Percentiles rank a stretch among this genome's conserved stretches.
These are phyloP conservation scores for Sungouiozyma ichnusensis DNA, from an alignment of 805 yeast species.

Conservation along the genomic window DNA sequence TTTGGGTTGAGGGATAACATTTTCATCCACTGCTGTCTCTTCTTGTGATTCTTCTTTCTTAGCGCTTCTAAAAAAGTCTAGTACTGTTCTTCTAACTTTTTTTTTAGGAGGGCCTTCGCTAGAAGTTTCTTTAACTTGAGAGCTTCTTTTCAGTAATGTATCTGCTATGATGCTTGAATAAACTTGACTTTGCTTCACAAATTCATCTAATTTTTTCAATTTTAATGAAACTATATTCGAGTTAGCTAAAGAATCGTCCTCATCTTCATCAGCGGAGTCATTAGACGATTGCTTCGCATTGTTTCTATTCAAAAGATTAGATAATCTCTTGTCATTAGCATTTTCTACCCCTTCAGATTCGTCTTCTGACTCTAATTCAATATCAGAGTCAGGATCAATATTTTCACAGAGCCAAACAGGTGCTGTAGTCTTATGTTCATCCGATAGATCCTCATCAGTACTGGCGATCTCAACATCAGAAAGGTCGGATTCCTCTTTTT, in stretches of 20 bases:
- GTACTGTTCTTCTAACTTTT: conserved; percentile 11
- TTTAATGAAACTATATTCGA: conserved; percentile 44
- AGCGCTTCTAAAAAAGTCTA: conserved; percentile 16
- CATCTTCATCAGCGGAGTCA: conserved; percentile 7
- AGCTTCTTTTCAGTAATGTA: conserved; percentile 41
- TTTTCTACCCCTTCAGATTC: conserved; percentile 4
- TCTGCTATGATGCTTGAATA: conserved; percentile 82
- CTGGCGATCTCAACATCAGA: conserved; percentile 13
- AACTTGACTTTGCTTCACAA: conserved; percentile 80
- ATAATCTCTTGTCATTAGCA: conserved; percentile 10
- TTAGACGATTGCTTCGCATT: conserved; percentile 3
- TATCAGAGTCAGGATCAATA: conserved; percentile 6
- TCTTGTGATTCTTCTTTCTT: conserved; percentile 5
- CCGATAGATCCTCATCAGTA: conserved; percentile 8
- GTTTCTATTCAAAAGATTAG: conserved; percentile 7
- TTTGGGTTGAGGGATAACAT: conserved; percentile 37
- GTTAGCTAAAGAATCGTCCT: conserved; percentile 26
- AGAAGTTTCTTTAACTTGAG: conserved; percentile 32
- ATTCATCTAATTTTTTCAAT: conserved; percentile 52
- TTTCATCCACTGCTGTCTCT: conserved; percentile 12
- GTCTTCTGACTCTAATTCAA: conserved; percentile 20
- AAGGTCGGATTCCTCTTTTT: conserved; percentile 24
- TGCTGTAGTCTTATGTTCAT: not conserved
- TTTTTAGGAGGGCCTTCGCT: conserved; percentile 9
- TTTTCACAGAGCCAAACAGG: conserved; percentile 1